These are phyloP conservation scores for Ceratobasidium sp. DNA, from an alignment of 1,284 basidiomycete genomes.

Conservation along the genomic window DNA sequence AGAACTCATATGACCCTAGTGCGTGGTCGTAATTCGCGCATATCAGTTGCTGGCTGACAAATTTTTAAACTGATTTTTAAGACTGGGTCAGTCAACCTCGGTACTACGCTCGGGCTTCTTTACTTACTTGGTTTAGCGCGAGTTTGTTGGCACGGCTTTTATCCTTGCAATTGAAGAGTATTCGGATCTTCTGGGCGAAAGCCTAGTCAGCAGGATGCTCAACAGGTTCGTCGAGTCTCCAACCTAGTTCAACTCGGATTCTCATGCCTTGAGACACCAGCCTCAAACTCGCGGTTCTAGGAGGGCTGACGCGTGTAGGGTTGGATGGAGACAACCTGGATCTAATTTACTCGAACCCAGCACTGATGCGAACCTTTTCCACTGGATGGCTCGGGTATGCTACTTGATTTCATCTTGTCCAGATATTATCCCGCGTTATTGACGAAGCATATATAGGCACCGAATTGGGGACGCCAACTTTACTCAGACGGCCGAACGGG, in stretches of 20 bases:
- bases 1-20: conserved; percentile 39
- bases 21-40: neutral
- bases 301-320: conserved; percentile 29
- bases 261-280: neutral
- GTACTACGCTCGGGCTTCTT: neutral
- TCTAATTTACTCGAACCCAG: conserved; percentile 38
- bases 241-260: neutral
- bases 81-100: conserved; percentile 21
- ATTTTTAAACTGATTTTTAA: neutral
- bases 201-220: conserved; percentile 24
- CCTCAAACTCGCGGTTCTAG: conserved; percentile 31
- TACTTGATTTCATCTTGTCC: neutral
- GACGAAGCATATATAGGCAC: neutral
- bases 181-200: conserved; percentile 20
- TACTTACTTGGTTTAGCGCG: conserved; percentile 15
- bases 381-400: conserved; percentile 39
- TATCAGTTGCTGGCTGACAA: neutral
- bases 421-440: neutral
- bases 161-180: conserved; percentile 39
- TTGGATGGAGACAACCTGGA: conserved; percentile 38
- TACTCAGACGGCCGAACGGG: conserved; percentile 36
- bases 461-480: conserved; percentile 41
- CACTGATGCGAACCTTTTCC: conserved; percentile 36
- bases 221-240: neutral
- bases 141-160: conserved; percentile 37